Evolutionary conservation across 768 basidiomycete species (phyloP).

Genomic region (Clitopilus hobsonii): DNA sequence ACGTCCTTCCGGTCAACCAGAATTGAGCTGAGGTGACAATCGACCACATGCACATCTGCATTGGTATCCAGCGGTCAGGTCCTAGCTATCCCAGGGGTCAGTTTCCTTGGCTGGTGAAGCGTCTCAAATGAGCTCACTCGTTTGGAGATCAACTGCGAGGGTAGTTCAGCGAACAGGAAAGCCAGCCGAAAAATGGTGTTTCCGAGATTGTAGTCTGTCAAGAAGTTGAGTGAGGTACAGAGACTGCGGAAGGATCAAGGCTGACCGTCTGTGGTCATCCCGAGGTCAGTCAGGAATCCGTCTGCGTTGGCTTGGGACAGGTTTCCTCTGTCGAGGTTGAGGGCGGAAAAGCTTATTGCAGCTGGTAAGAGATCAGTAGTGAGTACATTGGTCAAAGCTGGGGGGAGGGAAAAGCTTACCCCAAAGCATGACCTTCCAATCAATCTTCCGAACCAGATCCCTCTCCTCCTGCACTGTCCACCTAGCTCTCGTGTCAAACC

Average conservation of each 20-base stretch:
- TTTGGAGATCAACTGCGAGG: conserved; percentile 61
- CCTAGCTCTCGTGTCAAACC: conserved; percentile 51
- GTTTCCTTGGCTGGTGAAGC: background rate
- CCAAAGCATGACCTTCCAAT: conserved; percentile 59
- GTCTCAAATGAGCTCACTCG: conserved; percentile 25
- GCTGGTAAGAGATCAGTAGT: conserved; percentile 17
- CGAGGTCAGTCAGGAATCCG: conserved; percentile 50
- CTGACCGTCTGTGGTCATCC: conserved; percentile 43
- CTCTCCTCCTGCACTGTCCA: conserved; percentile 58
- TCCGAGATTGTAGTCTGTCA: conserved; percentile 49
- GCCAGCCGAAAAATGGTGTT: conserved; percentile 49
- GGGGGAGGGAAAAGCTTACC: conserved; percentile 11
- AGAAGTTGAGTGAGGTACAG: background rate
- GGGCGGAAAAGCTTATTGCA: conserved; percentile 50
- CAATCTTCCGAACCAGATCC: conserved; percentile 44
- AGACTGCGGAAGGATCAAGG: background rate
- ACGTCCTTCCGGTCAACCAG: conserved; percentile 46
- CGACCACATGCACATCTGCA: conserved; percentile 53
- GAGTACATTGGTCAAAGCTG: background rate
- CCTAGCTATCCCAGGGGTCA: conserved; percentile 32
- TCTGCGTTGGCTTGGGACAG: conserved; percentile 54
- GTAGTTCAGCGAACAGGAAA: conserved; percentile 53
- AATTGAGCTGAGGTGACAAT: conserved; percentile 49
- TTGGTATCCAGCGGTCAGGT: conserved; percentile 62
- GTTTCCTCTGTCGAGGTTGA: conserved; percentile 52